Evolutionary conservation across 306 rosid species (phyloP), one percentile per base, ranked within the genome.

Genomic region (Vigna unguiculata): DNA sequence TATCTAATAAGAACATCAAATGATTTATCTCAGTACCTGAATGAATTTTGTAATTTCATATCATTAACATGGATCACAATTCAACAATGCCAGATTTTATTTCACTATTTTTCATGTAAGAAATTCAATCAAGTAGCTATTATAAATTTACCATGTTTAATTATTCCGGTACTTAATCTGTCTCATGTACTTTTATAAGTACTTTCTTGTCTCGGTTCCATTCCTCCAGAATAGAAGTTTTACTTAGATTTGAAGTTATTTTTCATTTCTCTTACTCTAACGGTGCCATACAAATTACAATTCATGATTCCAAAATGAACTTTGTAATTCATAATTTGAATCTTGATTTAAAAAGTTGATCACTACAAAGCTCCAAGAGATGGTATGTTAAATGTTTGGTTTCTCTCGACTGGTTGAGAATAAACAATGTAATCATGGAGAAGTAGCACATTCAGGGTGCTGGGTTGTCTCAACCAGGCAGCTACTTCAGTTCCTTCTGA

Each of bases 391-490:
- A 85, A 51, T 15, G 45, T 60, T 60, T 60, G 67, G 3, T 60
- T 60, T 60, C 67, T 62, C n/a, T 32, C 47, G 0, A 62, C 48
- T n/a, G 63, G 64, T 38, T 71, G 81, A 53, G 88, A 68, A 71
- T 78, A 53, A 47, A 57, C 80, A 51, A 85, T 81, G 75, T 77
- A 88, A 83, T 95, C 97, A 22, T 85, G 87, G 57, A 92, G 93
- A 76, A 83, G 88, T 63, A 95, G 88, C 82, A 89, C 62, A 71
- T 88, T 81, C 76, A 88, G 77, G 47, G 93, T 84, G 71, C 86
- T 85, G 1, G 97, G 80, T 49, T 89, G 88, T 82, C 74, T 89
- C 77, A 92, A 70, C 97, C 98, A 95, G 34, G 90, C 84, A 53
- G 97, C 87, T 22, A 88, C 84, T 66, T 85, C 69, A 22, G 91